Percentiles rank a stretch among this genome's conserved stretches.
These are phyloP conservation scores for Claviceps sp. DNA, from an alignment of 2,329 filamentous ascomycete genomes.

Conservation along the genomic window DNA sequence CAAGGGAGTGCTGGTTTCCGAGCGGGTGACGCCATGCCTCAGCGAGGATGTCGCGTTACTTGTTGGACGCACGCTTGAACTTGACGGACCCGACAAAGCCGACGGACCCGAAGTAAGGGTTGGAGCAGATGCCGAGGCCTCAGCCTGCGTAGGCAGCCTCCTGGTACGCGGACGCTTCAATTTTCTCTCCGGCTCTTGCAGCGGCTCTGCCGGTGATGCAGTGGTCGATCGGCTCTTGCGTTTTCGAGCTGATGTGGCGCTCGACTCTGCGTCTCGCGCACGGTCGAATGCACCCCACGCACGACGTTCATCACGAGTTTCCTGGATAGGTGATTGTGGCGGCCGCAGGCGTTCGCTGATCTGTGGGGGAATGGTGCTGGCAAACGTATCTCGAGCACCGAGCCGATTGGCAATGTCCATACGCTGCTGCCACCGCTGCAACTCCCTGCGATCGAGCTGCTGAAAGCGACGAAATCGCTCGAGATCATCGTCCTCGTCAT, in stretches of 20 bases:
- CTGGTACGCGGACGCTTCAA: slow-evolving; percentile 78
- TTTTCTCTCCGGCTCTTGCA: slow-evolving; percentile 63
- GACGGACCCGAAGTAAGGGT: slow-evolving; percentile 19
- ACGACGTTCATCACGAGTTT: slow-evolving; percentile 65
- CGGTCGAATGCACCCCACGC: slow-evolving; percentile 89
- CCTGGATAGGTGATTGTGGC: slow-evolving; percentile 41
- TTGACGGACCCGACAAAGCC: too few relatives aligned
- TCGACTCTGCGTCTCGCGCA: slow-evolving; percentile 54
- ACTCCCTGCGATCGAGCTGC: slow-evolving; percentile 43
- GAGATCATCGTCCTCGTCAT: slow-evolving; percentile 58
- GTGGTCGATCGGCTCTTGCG: slow-evolving; percentile 60
- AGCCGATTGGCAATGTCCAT: slow-evolving; percentile 70
- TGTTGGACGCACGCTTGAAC: slow-evolving; percentile 9
- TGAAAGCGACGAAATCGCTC: slow-evolving; percentile 41
- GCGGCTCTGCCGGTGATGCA: slow-evolving; percentile 54
- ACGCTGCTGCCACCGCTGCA: slow-evolving; percentile 68
- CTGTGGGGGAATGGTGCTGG: slow-evolving; percentile 40
- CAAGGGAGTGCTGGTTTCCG: slow-evolving; percentile 55
- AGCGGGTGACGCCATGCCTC: slow-evolving; percentile 12
- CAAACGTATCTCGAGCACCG: slow-evolving; percentile 61
- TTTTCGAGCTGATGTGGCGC: slow-evolving; percentile 45
- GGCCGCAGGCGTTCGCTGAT: slow-evolving; percentile 51
- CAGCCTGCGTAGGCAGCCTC: slow-evolving; percentile 38
- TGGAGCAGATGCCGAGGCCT: slow-evolving; percentile 30
- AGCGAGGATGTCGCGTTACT: slow-evolving; percentile 6